phyloP scores from a whole-genome alignment of 371 early-diverging fungal genomes.

The Parasitella parasitica region DNA sequence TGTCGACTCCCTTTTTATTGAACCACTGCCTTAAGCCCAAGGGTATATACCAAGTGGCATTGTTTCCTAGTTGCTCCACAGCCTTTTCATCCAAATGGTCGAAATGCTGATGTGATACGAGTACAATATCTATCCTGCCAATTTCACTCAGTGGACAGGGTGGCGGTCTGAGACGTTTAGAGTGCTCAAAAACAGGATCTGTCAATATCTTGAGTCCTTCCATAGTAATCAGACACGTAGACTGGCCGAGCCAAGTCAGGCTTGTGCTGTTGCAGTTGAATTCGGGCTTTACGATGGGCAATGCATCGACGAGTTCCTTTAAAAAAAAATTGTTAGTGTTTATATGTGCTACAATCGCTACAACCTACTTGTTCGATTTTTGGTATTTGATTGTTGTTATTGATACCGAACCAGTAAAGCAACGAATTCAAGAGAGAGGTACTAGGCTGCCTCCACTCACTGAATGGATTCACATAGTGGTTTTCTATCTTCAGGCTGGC shows the following conservation, averaged over 20 bases:
- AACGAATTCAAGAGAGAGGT: constrained; percentile 42
- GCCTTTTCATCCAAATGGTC: constrained; percentile 57
- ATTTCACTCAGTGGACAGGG: constrained; percentile 53
- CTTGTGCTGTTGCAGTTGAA: constrained; percentile 35
- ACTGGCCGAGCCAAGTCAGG: constrained; percentile 59
- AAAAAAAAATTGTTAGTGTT: no score
- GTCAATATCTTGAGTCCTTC: constrained; percentile 61
- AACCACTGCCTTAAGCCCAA: constrained; percentile 60
- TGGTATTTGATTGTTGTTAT: constrained; percentile 10
- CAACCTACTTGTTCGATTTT: constrained; percentile 1
- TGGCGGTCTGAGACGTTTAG: constrained; percentile 47
- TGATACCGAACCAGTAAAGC: constrained; percentile 40
- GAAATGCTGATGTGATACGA: constrained; percentile 59
- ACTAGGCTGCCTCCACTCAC: constrained; percentile 52
- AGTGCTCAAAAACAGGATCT: constrained; percentile 57
- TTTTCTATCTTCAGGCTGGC: constrained; percentile 54
- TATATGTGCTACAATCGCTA: no score
- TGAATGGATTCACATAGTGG: constrained; percentile 63
- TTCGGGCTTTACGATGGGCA: constrained; percentile 44
- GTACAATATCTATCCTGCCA: constrained; percentile 49
- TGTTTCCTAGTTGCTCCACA: constrained; percentile 47
- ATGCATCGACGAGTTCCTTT: constrained; percentile 22
- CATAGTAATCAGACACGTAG: constrained; percentile 58
- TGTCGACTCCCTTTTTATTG: constrained; percentile 47
- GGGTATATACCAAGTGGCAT: constrained; percentile 66